Percentiles rank a stretch among this genome's conserved stretches.
Evolutionary conservation across 345 rosid species (phyloP).

Genomic region (Trapa bicornis): DNA sequence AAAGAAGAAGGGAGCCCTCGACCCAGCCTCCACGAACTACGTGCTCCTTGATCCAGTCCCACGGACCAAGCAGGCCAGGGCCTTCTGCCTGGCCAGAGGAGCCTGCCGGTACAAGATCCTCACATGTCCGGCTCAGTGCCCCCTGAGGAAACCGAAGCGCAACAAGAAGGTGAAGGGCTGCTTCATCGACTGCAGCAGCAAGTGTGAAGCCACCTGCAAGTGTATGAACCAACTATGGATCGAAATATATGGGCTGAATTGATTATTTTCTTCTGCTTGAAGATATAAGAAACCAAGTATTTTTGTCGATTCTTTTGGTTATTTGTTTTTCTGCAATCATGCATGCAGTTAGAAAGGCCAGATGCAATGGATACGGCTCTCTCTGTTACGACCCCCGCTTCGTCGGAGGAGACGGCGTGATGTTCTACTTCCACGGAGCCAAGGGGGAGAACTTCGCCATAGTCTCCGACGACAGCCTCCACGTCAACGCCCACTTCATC

Average conservation of each 20-base stretch:
- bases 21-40: conserved; percentile 47
- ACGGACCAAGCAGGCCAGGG: conserved; percentile 35
- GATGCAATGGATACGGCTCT: conserved; percentile 69
- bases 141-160: conserved; percentile 44
- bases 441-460: conserved; percentile 79
- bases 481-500: conserved; percentile 79
- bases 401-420: conserved; percentile 73
- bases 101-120: conserved; percentile 35
- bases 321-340: neutral
- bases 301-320: neutral
- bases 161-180: conserved; percentile 53
- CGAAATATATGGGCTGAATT: no score
- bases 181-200: conserved; percentile 64
- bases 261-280: neutral
- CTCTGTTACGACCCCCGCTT: conserved; percentile 79
- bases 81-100: conserved; percentile 45
- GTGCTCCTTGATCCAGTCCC: conserved; percentile 12
- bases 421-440: conserved; percentile 88
- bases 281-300: no score
- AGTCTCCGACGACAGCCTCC: conserved; percentile 59
- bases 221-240: conserved; percentile 25
- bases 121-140: conserved; percentile 59
- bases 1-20: conserved; percentile 15
- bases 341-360: conserved; percentile 51
- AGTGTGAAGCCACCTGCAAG: conserved; percentile 75